phyloP scores from a whole-genome alignment of 1,284 basidiomycete species.

The Ustilago loliicola region DNA sequence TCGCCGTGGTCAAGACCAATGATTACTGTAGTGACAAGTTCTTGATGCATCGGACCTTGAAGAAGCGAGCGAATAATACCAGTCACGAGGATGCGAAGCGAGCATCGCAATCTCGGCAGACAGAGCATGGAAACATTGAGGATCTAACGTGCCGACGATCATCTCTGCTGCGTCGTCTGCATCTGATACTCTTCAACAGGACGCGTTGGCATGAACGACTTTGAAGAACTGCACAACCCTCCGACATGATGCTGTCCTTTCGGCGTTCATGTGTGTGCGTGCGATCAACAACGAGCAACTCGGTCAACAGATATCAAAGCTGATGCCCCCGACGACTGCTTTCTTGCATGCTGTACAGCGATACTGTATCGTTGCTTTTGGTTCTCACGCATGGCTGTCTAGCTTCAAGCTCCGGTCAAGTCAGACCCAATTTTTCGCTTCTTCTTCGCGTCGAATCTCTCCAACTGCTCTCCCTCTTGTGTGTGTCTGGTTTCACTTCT shows the following conservation, averaged over 20 bases:
- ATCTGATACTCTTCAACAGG: neutral
- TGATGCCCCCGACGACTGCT: neutral
- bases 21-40: too few relatives aligned
- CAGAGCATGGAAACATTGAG: neutral
- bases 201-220: neutral
- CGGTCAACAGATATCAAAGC: neutral
- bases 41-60: neutral
- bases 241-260: neutral
- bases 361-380: neutral
- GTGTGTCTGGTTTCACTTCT: neutral
- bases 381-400: neutral
- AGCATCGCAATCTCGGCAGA: neutral
- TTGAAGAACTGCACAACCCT: too few relatives aligned
- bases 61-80: neutral
- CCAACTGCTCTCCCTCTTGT: neutral
- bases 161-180: neutral
- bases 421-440: neutral
- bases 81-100: neutral
- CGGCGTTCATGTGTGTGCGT: neutral
- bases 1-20: too few relatives aligned
- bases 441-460: constrained; percentile 5
- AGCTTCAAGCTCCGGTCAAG: constrained; percentile 7
- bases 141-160: neutral
- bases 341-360: neutral
- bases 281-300: neutral